Evolutionary conservation across 2,329 filamentous ascomycete genomes (phyloP), one percentile per base, ranked within the genome.

Genomic region (Aspergillus sp.): DNA sequence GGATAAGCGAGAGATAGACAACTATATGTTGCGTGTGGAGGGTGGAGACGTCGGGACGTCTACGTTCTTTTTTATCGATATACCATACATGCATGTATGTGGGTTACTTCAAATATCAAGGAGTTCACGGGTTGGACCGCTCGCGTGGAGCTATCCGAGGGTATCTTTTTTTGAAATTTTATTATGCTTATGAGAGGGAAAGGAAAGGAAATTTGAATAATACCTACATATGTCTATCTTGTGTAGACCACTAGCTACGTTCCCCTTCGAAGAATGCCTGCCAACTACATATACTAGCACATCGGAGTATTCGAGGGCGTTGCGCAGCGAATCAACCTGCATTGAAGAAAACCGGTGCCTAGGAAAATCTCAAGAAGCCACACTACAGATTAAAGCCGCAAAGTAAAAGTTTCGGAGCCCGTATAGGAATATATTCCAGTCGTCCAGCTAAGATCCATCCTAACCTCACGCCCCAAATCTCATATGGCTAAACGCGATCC

Each of bases 1-100:
- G 75, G 57, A 77, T 78, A 62, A 69, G 67, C 62, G 74, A 77
- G 51, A 75, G 76, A 71, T 76, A 71, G 64, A 53, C 22, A 30
- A 11, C 11, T 8, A 12, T 18, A 36, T 4, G 20, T 13, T 24
- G n/a, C 9, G 26, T 26, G 42, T 20, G 39, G 49, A 36, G 17
- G 48, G 48, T 54, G 38, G 59, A 66, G 59, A 62, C 62, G 62
- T 64, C 58, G 42, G 15, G 42, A 41, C 32, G 32, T 30, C 20
- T 34, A 17, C 32, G 41, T n/a, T 26, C 45, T 53, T 44, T 41
- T 32, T 24, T 47, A n/a, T n/a, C n/a, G n/a, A n/a, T 44, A 36
- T 39, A 39, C 22, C 26, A 45, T 61, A 63, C 62, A 60, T 58
- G 49, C 44, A 56, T 54, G 55, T 57, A 55, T 53, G 48, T 61